Evolutionary conservation across 495 filamentous ascomycete genomes (phyloP).

Genomic region (Trichoderma reesei): DNA sequence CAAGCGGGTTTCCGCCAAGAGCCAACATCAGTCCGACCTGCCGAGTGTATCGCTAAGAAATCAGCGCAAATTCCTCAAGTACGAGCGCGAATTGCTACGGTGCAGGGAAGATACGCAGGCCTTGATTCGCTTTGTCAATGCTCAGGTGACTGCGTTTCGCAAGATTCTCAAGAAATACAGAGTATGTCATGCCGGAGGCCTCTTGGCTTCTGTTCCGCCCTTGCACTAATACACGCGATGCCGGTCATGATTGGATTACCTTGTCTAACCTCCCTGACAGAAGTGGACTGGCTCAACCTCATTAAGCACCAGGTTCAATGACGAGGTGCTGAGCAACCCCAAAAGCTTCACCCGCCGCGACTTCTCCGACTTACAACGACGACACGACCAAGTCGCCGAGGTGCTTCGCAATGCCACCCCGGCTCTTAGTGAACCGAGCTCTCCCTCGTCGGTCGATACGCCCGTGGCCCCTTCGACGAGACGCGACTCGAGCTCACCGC

Average conservation of each 20-base stretch:
- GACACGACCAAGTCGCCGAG: constrained; percentile 46
- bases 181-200: constrained; percentile 19
- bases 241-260: too few species aligned
- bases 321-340: constrained; percentile 44
- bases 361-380: constrained; percentile 42
- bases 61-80: constrained; percentile 37
- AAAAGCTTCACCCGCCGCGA: constrained; percentile 54
- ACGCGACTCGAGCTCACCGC: constrained; percentile 11
- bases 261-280: constrained; percentile 15
- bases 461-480: constrained; percentile 15
- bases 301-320: constrained; percentile 48
- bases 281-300: constrained; percentile 60
- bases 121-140: constrained; percentile 50
- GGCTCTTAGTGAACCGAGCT: constrained; percentile 11
- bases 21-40: neutral
- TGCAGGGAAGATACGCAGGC: constrained; percentile 53
- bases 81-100: constrained; percentile 31
- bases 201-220: neutral
- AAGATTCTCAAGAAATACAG: constrained; percentile 72
- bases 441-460: constrained; percentile 13
- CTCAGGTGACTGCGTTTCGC: constrained; percentile 55
- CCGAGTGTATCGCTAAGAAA: neutral
- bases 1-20: constrained; percentile 33
- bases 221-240: too few species aligned
- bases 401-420: constrained; percentile 31